Percentiles rank a stretch among this genome's conserved stretches.
phyloP scores from a whole-genome alignment of 2,329 filamentous ascomycete genomes.

The Coleophoma crateriformis region DNA sequence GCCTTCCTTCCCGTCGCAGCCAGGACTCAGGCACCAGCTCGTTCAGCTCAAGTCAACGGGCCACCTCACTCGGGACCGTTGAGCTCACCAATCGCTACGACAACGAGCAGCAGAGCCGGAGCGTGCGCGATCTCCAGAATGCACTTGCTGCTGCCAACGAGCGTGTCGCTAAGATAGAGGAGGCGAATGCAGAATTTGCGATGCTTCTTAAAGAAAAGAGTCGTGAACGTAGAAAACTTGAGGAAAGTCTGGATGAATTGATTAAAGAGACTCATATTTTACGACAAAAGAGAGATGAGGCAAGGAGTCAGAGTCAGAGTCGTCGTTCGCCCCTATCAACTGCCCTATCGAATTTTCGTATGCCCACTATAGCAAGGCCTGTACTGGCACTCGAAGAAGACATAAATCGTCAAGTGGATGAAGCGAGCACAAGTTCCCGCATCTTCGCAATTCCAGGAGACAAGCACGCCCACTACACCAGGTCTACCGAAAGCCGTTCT shows the following conservation, averaged over 20 bases:
- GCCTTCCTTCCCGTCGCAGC: slow-evolving; percentile 6
- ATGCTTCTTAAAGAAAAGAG: slow-evolving; percentile 8
- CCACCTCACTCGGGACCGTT: slow-evolving; percentile 16
- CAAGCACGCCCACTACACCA: slow-evolving; percentile 21
- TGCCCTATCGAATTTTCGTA: neutral
- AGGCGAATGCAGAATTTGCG: slow-evolving; percentile 6
- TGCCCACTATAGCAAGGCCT: too few relatives aligned
- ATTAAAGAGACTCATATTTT: slow-evolving; percentile 3
- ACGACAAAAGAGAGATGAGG: slow-evolving; percentile 4
- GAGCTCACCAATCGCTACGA: slow-evolving; percentile 3
- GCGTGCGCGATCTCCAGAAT: slow-evolving; percentile 14
- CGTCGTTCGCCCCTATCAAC: neutral
- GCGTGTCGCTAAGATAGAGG: slow-evolving; percentile 10
- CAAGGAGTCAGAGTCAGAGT: neutral
- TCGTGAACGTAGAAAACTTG: slow-evolving; percentile 8
- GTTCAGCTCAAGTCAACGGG: slow-evolving; percentile 16
- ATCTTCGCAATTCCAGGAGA: neutral
- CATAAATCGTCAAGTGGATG: too few relatives aligned
- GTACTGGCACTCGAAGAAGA: neutral
- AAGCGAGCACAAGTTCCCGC: too few relatives aligned
- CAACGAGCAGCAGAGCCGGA: slow-evolving; percentile 15
- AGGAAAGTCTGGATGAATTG: slow-evolving; percentile 5
- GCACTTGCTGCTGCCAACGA: slow-evolving; percentile 19
- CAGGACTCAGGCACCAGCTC: slow-evolving; percentile 19
- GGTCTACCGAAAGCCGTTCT: slow-evolving; percentile 13